phyloP scores from a whole-genome alignment of 192 early-diverging fungal genomes.

The Endogone sp. region DNA sequence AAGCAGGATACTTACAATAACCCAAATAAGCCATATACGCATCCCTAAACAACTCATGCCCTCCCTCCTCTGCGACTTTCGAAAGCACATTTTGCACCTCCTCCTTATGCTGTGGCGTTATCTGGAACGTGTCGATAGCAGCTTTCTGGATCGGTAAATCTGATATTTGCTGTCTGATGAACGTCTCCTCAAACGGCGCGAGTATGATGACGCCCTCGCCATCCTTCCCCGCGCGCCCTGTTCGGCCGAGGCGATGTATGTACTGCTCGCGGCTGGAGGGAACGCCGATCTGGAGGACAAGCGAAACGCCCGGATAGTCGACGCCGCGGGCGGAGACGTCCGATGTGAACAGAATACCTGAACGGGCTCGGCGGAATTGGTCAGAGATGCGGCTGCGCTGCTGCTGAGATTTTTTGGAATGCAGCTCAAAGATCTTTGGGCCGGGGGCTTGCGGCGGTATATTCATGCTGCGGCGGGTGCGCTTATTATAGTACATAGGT shows the following conservation, averaged over 20 bases:
- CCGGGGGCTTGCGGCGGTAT: constrained; percentile 3
- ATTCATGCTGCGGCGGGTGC: neutral
- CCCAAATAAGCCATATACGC: constrained; percentile 62
- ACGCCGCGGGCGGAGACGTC: constrained; percentile 98
- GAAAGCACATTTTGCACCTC: constrained; percentile 21
- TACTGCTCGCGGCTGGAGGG: constrained; percentile 84
- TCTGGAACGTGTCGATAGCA: constrained; percentile 26
- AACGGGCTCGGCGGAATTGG: constrained; percentile 63
- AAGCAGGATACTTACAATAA: constrained; percentile 61
- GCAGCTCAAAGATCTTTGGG: constrained; percentile 58
- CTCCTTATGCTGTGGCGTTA: constrained; percentile 15
- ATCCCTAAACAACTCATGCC: constrained; percentile 42
- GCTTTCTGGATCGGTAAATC: constrained; percentile 56
- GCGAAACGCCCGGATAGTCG: constrained; percentile 90
- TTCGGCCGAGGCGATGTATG: constrained; percentile 94
- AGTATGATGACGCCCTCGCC: constrained; percentile 86
- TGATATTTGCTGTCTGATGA: constrained; percentile 51
- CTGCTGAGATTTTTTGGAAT: constrained; percentile 75
- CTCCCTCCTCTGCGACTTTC: constrained; percentile 23
- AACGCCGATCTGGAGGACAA: constrained; percentile 88
- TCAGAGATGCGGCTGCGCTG: constrained; percentile 68
- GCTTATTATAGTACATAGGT: too few relatives aligned
- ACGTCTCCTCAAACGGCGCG: constrained; percentile 72
- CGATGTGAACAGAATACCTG: constrained; percentile 79
- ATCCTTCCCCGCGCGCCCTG: constrained; percentile 89